These are phyloP conservation scores for Pyronema domesticum DNA, from an alignment of 495 filamentous ascomycete genomes.

Conservation along the genomic window DNA sequence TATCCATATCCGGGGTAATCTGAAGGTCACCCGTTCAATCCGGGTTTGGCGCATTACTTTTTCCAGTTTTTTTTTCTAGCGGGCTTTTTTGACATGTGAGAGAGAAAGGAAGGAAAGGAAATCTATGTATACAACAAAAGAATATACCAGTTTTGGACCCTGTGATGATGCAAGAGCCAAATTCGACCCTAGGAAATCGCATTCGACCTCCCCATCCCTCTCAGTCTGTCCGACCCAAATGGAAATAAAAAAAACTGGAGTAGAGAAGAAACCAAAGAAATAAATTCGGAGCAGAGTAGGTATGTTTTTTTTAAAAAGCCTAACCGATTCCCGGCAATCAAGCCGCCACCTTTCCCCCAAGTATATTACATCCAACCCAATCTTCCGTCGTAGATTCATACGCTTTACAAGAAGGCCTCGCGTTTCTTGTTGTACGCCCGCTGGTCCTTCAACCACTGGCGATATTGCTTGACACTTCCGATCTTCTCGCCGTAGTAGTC, in stretches of 20 bases:
- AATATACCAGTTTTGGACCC: not conserved
- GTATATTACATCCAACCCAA: not conserved
- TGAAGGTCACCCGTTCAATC: constrained; percentile 1
- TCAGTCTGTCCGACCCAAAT: not conserved
- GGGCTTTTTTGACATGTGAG: not conserved
- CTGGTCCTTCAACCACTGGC: constrained; percentile 94
- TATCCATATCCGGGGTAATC: constrained; percentile 5
- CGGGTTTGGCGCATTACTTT: constrained; percentile 15
- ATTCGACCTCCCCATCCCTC: not conserved
- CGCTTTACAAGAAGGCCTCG: constrained; percentile 36
- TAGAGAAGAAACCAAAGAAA: not conserved
- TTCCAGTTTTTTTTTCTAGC: constrained; percentile 2
- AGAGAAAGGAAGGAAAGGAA: not conserved
- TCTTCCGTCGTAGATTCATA: not conserved
- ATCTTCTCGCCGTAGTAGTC: constrained; percentile 89
- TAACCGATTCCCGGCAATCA: not conserved
- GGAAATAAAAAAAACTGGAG: not conserved
- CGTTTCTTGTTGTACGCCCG: constrained; percentile 90
- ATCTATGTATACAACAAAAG: not conserved
- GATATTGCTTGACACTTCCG: constrained; percentile 70
- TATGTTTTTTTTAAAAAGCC: not conserved
- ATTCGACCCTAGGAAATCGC: not conserved
- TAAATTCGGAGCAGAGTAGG: not conserved
- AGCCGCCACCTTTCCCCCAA: not conserved
- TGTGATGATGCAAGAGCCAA: not conserved